A percentile compares a stretch with the other conserved stretches of the same genome.
Conservation (phyloP, 495 filamentous ascomycete genomes). For the Cairneyella variabilis region DNA sequence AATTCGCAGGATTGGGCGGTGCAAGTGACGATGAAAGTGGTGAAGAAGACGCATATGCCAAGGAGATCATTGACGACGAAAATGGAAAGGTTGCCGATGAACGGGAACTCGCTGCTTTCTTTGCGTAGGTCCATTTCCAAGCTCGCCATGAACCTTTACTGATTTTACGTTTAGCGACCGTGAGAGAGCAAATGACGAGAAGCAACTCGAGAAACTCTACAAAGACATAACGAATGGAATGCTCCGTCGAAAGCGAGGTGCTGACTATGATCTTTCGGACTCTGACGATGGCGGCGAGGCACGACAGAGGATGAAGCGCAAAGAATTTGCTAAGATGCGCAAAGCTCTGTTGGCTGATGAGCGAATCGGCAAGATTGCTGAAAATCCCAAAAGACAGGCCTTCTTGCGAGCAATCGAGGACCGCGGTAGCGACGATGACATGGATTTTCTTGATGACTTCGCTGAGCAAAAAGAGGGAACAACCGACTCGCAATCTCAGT, state of each 20-base stretch:
- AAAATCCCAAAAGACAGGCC: constrained; percentile 83
- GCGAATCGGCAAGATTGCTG: constrained; percentile 82
- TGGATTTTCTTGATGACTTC: constrained; percentile 65
- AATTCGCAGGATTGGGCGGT: constrained; percentile 93
- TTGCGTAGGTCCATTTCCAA: constrained; percentile 64
- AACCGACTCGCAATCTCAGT: constrained; percentile 44
- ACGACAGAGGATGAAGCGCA: constrained; percentile 73
- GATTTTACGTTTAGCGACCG: constrained; percentile 46
- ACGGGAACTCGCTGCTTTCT: constrained; percentile 75
- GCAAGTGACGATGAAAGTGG: constrained; percentile 81
- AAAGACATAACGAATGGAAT: constrained; percentile 86
- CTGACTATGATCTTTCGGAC: constrained; percentile 77
- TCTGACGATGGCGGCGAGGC: constrained; percentile 80
- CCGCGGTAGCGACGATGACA: constrained; percentile 69
- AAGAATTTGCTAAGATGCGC: constrained; percentile 88
- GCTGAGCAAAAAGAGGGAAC: constrained; percentile 39
- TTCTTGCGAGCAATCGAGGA: constrained; percentile 92
- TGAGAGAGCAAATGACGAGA: constrained; percentile 68
- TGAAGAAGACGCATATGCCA: constrained; percentile 51
- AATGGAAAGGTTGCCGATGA: constrained; percentile 68
- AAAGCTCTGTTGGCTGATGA: constrained; percentile 87
- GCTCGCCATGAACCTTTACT: constrained; percentile 10
- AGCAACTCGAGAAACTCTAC: constrained; percentile 82
- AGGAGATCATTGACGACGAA: constrained; percentile 86
- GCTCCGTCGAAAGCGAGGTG: constrained; percentile 72